Base-by-base conservation (phyloP, 202 grass and related monocot genomes). In the Setaria italica region DNA sequence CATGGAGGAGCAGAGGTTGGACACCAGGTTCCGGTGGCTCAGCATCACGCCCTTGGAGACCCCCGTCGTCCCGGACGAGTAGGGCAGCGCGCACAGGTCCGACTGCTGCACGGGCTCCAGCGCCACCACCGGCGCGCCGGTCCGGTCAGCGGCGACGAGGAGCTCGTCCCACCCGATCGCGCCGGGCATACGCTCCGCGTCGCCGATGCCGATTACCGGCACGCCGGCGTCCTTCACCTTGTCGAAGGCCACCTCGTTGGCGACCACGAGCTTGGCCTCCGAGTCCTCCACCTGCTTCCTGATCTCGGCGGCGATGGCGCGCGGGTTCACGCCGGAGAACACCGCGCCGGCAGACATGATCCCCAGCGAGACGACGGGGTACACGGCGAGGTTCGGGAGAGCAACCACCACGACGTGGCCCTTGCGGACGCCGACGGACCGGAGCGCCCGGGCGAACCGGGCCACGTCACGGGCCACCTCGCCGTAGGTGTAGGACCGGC, bases 231-330 rank as follows among this genome's bases (percentile, higher is more conserved):
- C 92, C 70, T 89, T 91, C 9, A 97, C 92, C 87, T 95, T 95
- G 68, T 93, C 85, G 83, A 87, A 91, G 34, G 92, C 83, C 25
- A 93, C 70, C 54, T 87, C 80, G 84, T 90, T 83, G 25, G 92
- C 81, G 4, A 95, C 92, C 33, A 97, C 87, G 0, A 97, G 89
- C 86, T 56, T 90, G 2, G 91, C 95, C 80, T 95, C 92, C 1
- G 92, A 97, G 82, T 97, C 92, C 80, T 91, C 85, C 51, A 97
- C 92, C 82, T 97, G 95, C 84, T 95, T 97, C 80, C n/a, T 77
- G 70, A 97, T 97, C 92, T 97, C 95, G 0, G 56, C 49, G 16
- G 84, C 87, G 16, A 83, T 11, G 14, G 92, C 80, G 19, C 89
- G 87, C 5, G 95, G 95, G 73, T 97, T 97, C 76, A 89, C 87